These are phyloP conservation scores for Aciculosporium take DNA, from an alignment of 2,329 filamentous ascomycete species.

Conservation along the genomic window DNA sequence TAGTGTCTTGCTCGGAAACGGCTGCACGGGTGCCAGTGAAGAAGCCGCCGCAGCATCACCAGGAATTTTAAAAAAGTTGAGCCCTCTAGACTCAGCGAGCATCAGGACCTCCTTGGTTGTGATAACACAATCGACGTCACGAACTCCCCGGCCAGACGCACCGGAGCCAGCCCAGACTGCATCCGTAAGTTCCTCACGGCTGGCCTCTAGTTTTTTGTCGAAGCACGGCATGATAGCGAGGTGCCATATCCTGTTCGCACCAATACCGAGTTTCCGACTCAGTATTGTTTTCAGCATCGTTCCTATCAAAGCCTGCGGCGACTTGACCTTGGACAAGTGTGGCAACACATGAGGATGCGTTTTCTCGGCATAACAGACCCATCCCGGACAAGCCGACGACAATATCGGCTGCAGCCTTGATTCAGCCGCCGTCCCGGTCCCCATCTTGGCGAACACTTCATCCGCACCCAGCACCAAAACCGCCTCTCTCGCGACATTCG, in stretches of 20 bases:
- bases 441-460: slow-evolving; percentile 39
- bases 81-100: slow-evolving; percentile 64
- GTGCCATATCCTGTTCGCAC: slow-evolving; percentile 79
- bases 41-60: slow-evolving; percentile 24
- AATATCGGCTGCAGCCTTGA: slow-evolving; percentile 46
- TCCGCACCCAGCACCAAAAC: slow-evolving; percentile 68
- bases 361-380: slow-evolving; percentile 98
- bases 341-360: slow-evolving; percentile 88
- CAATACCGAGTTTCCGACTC: slow-evolving; percentile 54
- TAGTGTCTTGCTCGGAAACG: slow-evolving; percentile 61
- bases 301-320: slow-evolving; percentile 81
- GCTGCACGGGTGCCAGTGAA: slow-evolving; percentile 19
- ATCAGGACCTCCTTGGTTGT: slow-evolving; percentile 90
- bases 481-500: slow-evolving; percentile 67
- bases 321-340: slow-evolving; percentile 82
- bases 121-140: slow-evolving; percentile 96
- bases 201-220: slow-evolving; percentile 96
- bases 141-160: slow-evolving; percentile 40
- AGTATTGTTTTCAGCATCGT: slow-evolving; percentile 81
- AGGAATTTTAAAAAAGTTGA: slow-evolving; percentile 56
- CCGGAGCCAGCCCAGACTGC: slow-evolving; percentile 49
- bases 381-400: slow-evolving; percentile 85
- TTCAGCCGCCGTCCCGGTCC: slow-evolving; percentile 8
- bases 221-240: slow-evolving; percentile 96
- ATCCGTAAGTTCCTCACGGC: slow-evolving; percentile 80